Base-by-base conservation (phyloP, 768 basidiomycete genomes). In the Tylopilus balloui region DNA sequence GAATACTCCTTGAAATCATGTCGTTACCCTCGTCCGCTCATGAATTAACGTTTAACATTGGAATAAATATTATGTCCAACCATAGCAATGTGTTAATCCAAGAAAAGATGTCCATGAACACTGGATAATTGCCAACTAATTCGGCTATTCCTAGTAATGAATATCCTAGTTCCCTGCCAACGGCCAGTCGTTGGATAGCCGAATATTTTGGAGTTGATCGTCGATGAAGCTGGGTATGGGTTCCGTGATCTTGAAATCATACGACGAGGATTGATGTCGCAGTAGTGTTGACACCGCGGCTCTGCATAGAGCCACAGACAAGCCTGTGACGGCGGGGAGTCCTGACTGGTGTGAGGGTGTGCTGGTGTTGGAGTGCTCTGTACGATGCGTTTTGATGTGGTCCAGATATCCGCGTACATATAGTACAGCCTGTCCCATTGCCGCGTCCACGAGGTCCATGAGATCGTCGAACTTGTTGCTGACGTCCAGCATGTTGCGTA, bases 341-440 rank as follows among this genome's bases (percentile, higher is more conserved):
- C 39, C 27, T 35, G 36, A 35, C 21, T 35, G 55, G 40, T 17
- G 32, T 23, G 24, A 34, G 25, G 31, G 4, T 13, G 19, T 69
- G 57, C 80, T 77, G 29, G 19, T 69, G 57, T 80, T 77, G 29
- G 62, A 55, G 64, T 69, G 78, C 56, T 77, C 74, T 53, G 80
- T 78, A 51, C 75, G 67, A 51, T 78, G 74, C 56, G 78, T 80
- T 41, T 75, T 69, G 56, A 87, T 70, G 55, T 81, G 81, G 19
- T 78, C 75, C 35, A 87, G 69, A 66, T 76, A 84, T 74, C 78
- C 79, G 37, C 74, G 73, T 46, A 88, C 72, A 61, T 83, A 83
- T 1, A 85, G 86, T n/a, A 88, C 75, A 56, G 82, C 85, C 4
- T 84, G 75, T 3, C 76, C 75, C 73, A n/a, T 71, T 72, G 32